Base-by-base conservation (phyloP, 2,329 filamentous ascomycete species). In the Aschersonia sp. region DNA sequence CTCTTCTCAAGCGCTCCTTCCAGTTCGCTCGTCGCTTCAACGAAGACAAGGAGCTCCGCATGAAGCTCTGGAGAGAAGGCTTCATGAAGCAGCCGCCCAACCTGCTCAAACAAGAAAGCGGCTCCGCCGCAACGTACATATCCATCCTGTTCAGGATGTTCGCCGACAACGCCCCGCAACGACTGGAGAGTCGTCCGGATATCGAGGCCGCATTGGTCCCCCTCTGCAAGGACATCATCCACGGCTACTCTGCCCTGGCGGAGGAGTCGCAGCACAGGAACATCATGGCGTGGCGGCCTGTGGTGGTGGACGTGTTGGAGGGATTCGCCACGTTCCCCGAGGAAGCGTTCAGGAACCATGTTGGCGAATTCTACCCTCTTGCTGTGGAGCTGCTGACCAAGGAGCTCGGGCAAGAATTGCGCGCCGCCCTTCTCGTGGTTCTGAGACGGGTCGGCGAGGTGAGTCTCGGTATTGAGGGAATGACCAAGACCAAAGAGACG, bases 81-180 rank as follows among this genome's bases (percentile, higher is more conserved):
- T 99, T 98, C 73, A 99, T 99, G 92, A 95, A 94, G 68, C 92
- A 98, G 62, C 91, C 92, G 12, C 92, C 92, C 3, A 99, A 99
- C 59, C 73, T 99, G 9, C 76, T 99, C 31, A 98, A 98, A 69
- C 92, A 99, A 63, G 92, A 99, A 68, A 87, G 80, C 51, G 91
- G 92, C 41, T 86, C 84, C 48, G 92, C 92, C 1, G 86, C 87
- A 2, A 96, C 94, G 1, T 99, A 98, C 62, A 88, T 98, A 38
- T 85, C 85, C 52, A 98, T 99, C 54, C 71, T 99, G 31, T 88
- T 98, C 67, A 78, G 92, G 45, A 98, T 99, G 92, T 98, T 95
- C 65, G 85, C 87, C 45, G 92, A 99, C 59, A 83, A 85, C 51
- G 79, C 83, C 40, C 82, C 85, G 5, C 89, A 96, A 65, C 79